These are phyloP conservation scores for Rhizopogon roseolus DNA, from an alignment of 768 basidiomycete species.

Conservation along the genomic window DNA sequence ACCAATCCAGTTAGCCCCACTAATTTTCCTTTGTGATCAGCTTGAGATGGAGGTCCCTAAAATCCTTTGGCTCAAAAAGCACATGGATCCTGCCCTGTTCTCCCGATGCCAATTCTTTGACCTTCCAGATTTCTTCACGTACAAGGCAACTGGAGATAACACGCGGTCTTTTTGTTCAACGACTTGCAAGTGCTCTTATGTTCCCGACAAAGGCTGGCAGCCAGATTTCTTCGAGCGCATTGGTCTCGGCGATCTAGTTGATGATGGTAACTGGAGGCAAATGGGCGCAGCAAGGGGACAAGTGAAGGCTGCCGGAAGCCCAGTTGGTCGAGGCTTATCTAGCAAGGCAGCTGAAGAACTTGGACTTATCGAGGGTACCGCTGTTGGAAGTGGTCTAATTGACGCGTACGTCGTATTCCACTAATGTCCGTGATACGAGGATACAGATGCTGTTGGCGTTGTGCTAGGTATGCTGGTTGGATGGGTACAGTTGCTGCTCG, in stretches of 20 bases:
- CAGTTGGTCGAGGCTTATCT: slow-evolving; percentile 80
- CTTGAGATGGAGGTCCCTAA: slow-evolving; percentile 99
- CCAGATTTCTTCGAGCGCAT: slow-evolving; percentile 82
- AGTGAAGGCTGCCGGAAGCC: slow-evolving; percentile 76
- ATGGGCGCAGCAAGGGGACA: slow-evolving; percentile 64
- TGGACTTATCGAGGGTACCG: slow-evolving; percentile 79
- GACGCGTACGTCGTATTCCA: slow-evolving; percentile 62
- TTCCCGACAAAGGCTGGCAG: slow-evolving; percentile 88
- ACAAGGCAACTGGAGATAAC: slow-evolving; percentile 73
- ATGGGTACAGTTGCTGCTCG: slow-evolving; percentile 90
- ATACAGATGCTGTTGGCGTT: slow-evolving; percentile 1
- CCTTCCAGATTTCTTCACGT: slow-evolving; percentile 94
- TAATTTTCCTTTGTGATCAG: slow-evolving; percentile 32
- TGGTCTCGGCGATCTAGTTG: slow-evolving; percentile 67
- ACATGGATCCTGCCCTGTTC: slow-evolving; percentile 75
- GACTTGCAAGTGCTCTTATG: slow-evolving; percentile 93
- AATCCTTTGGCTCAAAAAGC: slow-evolving; percentile 91
- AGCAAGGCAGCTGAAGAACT: slow-evolving; percentile 78
- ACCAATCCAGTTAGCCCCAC: background rate
- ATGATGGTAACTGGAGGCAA: slow-evolving; percentile 60
- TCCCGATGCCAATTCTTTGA: slow-evolving; percentile 79
- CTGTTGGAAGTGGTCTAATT: slow-evolving; percentile 92
- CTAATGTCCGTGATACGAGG: background rate
- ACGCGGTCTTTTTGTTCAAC: slow-evolving; percentile 87
- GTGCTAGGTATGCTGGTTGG: slow-evolving; percentile 85